A percentile compares a stretch with the other conserved stretches of the same genome.
phyloP scores from a whole-genome alignment of 805 yeast genomes.

The Soucietia sequanensis region DNA sequence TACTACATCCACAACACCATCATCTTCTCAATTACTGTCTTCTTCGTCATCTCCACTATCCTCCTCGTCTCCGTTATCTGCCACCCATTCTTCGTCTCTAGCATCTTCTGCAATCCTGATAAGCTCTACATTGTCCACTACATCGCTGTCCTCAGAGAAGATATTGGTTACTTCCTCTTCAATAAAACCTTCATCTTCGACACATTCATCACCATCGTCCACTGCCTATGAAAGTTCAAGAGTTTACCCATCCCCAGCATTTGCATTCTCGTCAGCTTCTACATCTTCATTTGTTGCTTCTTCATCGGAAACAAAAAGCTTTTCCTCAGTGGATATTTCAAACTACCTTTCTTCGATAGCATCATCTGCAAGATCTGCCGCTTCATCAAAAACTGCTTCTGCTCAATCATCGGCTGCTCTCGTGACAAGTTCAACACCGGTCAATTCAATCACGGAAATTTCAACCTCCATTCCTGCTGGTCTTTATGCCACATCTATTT shows the following conservation, averaged over 20 bases:
- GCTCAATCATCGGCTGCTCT: constrained; percentile 5
- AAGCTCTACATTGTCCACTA: background rate
- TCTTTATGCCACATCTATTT: constrained; percentile 17
- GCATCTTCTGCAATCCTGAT: background rate
- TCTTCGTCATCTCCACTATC: background rate
- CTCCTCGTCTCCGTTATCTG: background rate
- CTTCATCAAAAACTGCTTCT: constrained; percentile 1
- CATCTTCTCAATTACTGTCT: background rate
- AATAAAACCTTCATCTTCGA: constrained; percentile 6
- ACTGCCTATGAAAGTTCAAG: background rate
- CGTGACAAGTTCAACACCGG: background rate
- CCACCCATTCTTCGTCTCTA: constrained; percentile 2
- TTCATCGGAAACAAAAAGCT: background rate
- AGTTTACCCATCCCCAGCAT: too few species aligned
- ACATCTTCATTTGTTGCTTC: background rate
- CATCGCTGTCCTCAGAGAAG: constrained; percentile 7
- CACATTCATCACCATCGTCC: background rate
- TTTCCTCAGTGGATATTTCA: background rate
- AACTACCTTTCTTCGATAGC: background rate
- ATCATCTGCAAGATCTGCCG: background rate
- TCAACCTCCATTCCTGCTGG: constrained; percentile 19
- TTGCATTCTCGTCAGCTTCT: too few species aligned
- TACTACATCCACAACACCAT: background rate
- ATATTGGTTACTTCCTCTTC: constrained; percentile 5
- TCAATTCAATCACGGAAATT: constrained; percentile 3